phyloP scores from a whole-genome alignment of 176 grass and related monocot species.

The Guadua angustifolia region DNA sequence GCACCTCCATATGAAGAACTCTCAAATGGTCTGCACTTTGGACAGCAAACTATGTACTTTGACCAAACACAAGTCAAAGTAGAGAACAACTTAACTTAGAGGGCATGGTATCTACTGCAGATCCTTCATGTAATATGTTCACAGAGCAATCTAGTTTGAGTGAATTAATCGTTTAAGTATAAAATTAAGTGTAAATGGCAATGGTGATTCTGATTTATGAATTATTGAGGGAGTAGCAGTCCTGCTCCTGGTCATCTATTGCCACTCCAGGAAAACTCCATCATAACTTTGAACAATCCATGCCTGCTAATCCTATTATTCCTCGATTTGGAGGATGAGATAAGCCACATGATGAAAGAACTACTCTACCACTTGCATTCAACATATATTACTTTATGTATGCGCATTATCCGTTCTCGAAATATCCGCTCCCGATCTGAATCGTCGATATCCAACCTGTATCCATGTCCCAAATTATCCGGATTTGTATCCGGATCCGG shows the following conservation, averaged over 20 bases:
- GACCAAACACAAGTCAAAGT: conserved; percentile 42
- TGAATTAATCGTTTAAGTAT: no score
- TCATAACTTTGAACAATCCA: conserved; percentile 50
- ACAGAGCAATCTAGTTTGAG: conserved; percentile 56
- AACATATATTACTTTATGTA: no score
- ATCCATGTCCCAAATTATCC: no score
- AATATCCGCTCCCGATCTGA: no score
- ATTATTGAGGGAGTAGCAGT: conserved; percentile 58
- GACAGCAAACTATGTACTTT: conserved; percentile 41
- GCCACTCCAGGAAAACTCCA: conserved; percentile 31
- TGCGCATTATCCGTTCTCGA: no score
- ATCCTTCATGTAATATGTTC: conserved; percentile 42
- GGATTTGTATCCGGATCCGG: no score
- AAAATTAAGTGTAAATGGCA: conserved; percentile 55
- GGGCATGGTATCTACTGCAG: conserved; percentile 47
- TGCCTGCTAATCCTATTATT: conserved; percentile 52
- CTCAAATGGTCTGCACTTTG: conserved; percentile 41
- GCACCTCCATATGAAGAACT: conserved; percentile 34
- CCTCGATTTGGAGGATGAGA: conserved; percentile 59
- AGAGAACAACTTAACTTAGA: conserved; percentile 28
- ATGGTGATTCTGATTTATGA: conserved; percentile 65
- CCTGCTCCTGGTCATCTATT: conserved; percentile 31
- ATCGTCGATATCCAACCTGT: no score
- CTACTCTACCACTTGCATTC: conserved; percentile 71
- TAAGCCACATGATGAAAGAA: conserved; percentile 71